Conservation (phyloP, 129 eudicot genomes). For the Lactuca saligna region DNA sequence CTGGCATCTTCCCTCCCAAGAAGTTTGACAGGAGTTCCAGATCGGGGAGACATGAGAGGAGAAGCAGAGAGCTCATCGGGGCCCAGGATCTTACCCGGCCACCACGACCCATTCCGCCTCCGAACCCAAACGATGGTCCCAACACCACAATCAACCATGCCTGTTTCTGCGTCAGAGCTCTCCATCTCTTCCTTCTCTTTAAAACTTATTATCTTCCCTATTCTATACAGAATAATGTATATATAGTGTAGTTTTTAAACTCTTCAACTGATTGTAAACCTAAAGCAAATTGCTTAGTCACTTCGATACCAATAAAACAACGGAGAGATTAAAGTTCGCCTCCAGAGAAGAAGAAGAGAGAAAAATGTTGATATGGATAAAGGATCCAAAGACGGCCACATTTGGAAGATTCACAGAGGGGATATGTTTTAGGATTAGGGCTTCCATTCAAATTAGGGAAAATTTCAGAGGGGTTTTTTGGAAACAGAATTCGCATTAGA, state of each 20-base stretch:
- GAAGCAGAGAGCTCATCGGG: slow-evolving; percentile 81
- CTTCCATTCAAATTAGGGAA: slow-evolving; percentile 52
- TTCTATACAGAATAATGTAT: slow-evolving; percentile 4
- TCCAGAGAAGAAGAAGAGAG: slow-evolving; percentile 56
- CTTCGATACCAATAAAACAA: slow-evolving; percentile 6
- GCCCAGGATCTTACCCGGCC: slow-evolving; percentile 98
- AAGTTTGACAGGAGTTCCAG: slow-evolving; percentile 97
- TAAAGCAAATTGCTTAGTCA: slow-evolving; percentile 20
- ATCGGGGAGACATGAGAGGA: slow-evolving; percentile 93
- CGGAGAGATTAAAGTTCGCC: slow-evolving; percentile 36
- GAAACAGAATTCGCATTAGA: slow-evolving; percentile 23
- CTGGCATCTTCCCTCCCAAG: slow-evolving; percentile 99
- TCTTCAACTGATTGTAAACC: slow-evolving; percentile 10
- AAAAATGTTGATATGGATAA: slow-evolving; percentile 25
- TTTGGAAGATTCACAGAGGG: slow-evolving; percentile 38
- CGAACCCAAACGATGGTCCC: slow-evolving; percentile 98
- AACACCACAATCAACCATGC: slow-evolving; percentile 57
- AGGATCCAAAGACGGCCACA: slow-evolving; percentile 33
- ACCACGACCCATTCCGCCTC: slow-evolving; percentile 97
- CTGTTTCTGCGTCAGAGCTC: slow-evolving; percentile 62
- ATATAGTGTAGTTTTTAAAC: not conserved
- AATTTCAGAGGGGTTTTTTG: slow-evolving; percentile 26
- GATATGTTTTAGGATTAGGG: slow-evolving; percentile 63
- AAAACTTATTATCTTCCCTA: not conserved
- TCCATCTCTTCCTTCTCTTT: slow-evolving; percentile 44